Evolutionary conservation across 768 basidiomycete genomes (phyloP), one percentile per base, ranked within the genome.

Genomic region (Termitomyces sp.): DNA sequence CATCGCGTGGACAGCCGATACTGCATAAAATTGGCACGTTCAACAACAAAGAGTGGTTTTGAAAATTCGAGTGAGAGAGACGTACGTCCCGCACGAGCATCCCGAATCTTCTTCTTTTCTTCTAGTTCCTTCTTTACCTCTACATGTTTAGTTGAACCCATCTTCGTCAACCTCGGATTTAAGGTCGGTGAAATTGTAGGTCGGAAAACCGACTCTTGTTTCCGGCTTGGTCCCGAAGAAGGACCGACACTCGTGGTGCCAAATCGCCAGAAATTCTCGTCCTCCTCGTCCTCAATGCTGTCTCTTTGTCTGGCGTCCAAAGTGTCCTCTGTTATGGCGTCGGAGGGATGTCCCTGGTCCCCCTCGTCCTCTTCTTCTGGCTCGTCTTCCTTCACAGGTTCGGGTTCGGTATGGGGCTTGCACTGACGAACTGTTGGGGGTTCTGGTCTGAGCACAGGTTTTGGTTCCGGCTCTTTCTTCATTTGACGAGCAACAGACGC

Each of bases 231-330:
- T 14, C 18, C 24, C 22, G 31, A 26, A 5, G n/a, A 12, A 41
- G 39, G 13, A 9, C 22, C 53, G 31, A 7, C 2, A 13, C 29
- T 26, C 12, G 42, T 42, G 8, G 42, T 27, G 27, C 51, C 55
- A 39, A 60, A 60, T 22, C 56, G 37, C 59, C 59, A 57, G 14
- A 56, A 60, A 31, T 60, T 39, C 1, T 53, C 59, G n/a, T 53
- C 51, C 32, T 60, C 49, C 14, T 57, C 31, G 2, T 39, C 1
- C 9, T 43, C 31, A 14, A 24, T 4, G 37, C 12, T 13, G 31
- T 20, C 31, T 4, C 26, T 31, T 13, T 7, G 48, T 7, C 10
- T 16, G 14, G 24, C 6, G 14, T 32, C 29, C 24, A 31, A 20
- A 29, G 5, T 2, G 20, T 34, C 27, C 29, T 31, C 14, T 6